Conservation (phyloP, 805 yeast genomes). For the Danielozyma ontarioensis region DNA sequence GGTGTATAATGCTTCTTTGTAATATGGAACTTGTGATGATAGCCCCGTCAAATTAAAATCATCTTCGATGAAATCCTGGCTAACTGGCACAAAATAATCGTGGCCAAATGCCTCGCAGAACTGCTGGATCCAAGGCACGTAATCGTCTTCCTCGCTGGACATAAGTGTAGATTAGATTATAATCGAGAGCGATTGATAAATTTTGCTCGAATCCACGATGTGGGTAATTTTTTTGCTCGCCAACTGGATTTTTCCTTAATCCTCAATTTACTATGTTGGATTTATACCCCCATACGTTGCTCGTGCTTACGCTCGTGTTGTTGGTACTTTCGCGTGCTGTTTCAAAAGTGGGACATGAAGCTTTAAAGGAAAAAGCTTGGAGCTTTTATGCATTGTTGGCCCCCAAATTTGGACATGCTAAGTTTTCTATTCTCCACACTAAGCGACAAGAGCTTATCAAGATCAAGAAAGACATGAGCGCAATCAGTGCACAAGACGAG, state of each 20-base stretch:
- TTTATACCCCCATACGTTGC: slow-evolving; percentile 28
- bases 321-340: slow-evolving; percentile 21
- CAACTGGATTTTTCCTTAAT: not conserved
- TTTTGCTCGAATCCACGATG: not conserved
- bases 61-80: slow-evolving; percentile 91
- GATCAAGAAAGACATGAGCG: slow-evolving; percentile 48
- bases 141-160: slow-evolving; percentile 48
- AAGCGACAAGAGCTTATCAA: slow-evolving; percentile 41
- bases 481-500: slow-evolving; percentile 83
- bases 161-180: too few species aligned
- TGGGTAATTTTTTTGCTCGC: not conserved
- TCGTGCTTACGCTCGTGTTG: slow-evolving; percentile 21
- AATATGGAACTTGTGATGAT: slow-evolving; percentile 78
- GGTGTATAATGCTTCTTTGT: slow-evolving; percentile 86
- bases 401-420: slow-evolving; percentile 27
- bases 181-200: too few species aligned
- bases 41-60: slow-evolving; percentile 94
- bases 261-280: slow-evolving; percentile 16
- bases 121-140: slow-evolving; percentile 77
- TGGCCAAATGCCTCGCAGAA: slow-evolving; percentile 77
- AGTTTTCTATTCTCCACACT: slow-evolving; percentile 15
- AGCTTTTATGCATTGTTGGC: slow-evolving; percentile 25
- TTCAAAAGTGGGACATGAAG: slow-evolving; percentile 27
- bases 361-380: slow-evolving; percentile 36
- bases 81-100: slow-evolving; percentile 88